Evolutionary conservation across 1,139 yeast genomes (phyloP).

Genomic region (Yamadazyma buinensis): DNA sequence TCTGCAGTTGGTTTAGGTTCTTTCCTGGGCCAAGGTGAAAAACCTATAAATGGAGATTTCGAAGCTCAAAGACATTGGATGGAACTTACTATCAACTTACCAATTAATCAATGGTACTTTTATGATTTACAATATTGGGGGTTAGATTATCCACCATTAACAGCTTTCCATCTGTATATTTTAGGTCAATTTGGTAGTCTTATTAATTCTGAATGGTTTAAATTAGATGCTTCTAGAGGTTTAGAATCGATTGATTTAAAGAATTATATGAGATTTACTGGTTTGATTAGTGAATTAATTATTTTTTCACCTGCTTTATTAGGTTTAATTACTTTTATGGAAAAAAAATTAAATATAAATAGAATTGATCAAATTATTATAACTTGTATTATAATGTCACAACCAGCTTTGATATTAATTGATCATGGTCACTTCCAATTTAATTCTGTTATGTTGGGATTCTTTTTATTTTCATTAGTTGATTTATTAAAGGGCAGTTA

Average conservation of each 20-base stretch:
- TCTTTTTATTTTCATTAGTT: slow-evolving; percentile 64
- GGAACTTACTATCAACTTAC: slow-evolving; percentile 79
- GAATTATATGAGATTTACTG: slow-evolving; percentile 81
- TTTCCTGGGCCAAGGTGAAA: slow-evolving; percentile 64
- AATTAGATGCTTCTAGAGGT: slow-evolving; percentile 69
- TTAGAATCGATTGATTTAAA: slow-evolving; percentile 63
- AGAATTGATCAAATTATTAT: slow-evolving; percentile 76
- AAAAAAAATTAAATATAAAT: slow-evolving; percentile 48
- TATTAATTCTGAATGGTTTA: slow-evolving; percentile 72
- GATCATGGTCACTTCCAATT: slow-evolving; percentile 98
- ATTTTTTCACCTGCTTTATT: slow-evolving; percentile 80
- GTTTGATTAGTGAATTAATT: slow-evolving; percentile 67
- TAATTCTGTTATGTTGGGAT: slow-evolving; percentile 91
- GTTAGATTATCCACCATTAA: slow-evolving; percentile 92
- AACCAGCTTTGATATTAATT: slow-evolving; percentile 76
- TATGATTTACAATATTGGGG: slow-evolving; percentile 95
- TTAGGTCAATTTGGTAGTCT: slow-evolving; percentile 69
- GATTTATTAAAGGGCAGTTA: slow-evolving; percentile 63
- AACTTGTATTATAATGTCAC: slow-evolving; percentile 70
- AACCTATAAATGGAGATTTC: slow-evolving; percentile 91
- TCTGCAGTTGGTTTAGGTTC: slow-evolving; percentile 89
- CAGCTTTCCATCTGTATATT: slow-evolving; percentile 88
- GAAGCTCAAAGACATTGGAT: slow-evolving; percentile 99
- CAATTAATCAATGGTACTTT: slow-evolving; percentile 78
- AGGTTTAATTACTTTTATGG: slow-evolving; percentile 63